phyloP scores from a whole-genome alignment of 306 rosid genomes.

The Quillaja saponaria region DNA sequence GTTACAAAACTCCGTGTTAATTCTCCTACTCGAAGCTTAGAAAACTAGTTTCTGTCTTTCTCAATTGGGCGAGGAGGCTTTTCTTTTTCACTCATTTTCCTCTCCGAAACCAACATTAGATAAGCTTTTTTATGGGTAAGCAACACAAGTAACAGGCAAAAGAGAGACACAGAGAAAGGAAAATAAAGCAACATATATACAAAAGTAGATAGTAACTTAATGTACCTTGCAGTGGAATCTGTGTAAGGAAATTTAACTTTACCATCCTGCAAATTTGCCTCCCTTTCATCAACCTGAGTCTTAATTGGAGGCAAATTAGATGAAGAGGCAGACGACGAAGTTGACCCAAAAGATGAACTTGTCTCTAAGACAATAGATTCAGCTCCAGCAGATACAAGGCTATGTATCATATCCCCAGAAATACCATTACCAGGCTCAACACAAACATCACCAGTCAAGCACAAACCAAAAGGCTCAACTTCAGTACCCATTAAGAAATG shows the following conservation, averaged over 20 bases:
- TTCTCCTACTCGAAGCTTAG: no score
- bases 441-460: not conserved
- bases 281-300: conserved; percentile 35
- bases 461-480: not conserved
- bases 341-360: conserved; percentile 56
- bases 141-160: no score
- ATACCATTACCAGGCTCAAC: not conserved
- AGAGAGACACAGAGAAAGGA: not conserved
- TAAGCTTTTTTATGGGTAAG: no score
- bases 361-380: conserved; percentile 56
- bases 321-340: conserved; percentile 57
- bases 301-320: conserved; percentile 38
- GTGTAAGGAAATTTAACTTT: conserved; percentile 21
- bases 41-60: no score
- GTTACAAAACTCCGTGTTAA: no score
- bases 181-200: not conserved
- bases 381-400: conserved; percentile 23
- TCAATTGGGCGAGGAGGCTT: no score
- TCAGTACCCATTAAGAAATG: conserved; percentile 31
- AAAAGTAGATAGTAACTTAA: not conserved
- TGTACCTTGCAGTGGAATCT: conserved; percentile 40
- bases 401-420: conserved; percentile 10
- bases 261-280: conserved; percentile 25
- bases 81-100: no score
- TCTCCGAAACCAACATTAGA: no score